Base-by-base conservation (phyloP, 164 flowering plant genomes). In the Umbellularia californica region DNA sequence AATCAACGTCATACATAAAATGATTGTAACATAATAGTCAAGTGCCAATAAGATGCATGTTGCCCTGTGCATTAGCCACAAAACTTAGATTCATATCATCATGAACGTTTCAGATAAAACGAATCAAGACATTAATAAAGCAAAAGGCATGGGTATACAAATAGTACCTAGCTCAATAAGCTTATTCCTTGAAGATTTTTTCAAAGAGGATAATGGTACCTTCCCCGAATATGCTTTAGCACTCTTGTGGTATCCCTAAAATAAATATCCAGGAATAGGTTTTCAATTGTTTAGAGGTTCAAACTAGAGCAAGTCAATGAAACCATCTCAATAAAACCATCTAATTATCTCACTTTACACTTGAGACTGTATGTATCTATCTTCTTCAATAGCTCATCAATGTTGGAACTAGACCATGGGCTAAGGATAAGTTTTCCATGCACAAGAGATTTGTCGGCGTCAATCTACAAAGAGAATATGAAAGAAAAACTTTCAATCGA, bases 361-460 rank as follows among this genome's bases (percentile, higher is more conserved):
- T 92, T 89, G 70, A 73, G 41, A 13, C 92, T 80, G 58, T 83
- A 80, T 65, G 80, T 65, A 75, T 82, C 79, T 27, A 86, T 84
- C 90, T 87, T 90, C 78, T 64, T 77, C 74, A 87, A 35, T 41
- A 92, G 73, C 55, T 72, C 84, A 30, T 84, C 75, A 69, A 84
- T 83, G 71, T 87, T 87, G 72, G 92, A 82, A 28, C 72, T 51
- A 12, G 88, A 84, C 99, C 99, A 95, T 71, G 99, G 99, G 82
- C 89, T 88, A 52, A 86, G 47, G 72, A 4, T 74, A 70, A 27
- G 74, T 30, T 71, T 78, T 50, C 74, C 84, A 58, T 50, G 58
- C 68, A 82, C 69, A 50, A 33, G 27, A 52, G 81, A 27, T 70
- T 79, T 77, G 47, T 23, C 71, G 19, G 51, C 75, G 50, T 81